These are phyloP conservation scores for Withania somnifera DNA, from an alignment of 305 asterid genomes.

Conservation along the genomic window DNA sequence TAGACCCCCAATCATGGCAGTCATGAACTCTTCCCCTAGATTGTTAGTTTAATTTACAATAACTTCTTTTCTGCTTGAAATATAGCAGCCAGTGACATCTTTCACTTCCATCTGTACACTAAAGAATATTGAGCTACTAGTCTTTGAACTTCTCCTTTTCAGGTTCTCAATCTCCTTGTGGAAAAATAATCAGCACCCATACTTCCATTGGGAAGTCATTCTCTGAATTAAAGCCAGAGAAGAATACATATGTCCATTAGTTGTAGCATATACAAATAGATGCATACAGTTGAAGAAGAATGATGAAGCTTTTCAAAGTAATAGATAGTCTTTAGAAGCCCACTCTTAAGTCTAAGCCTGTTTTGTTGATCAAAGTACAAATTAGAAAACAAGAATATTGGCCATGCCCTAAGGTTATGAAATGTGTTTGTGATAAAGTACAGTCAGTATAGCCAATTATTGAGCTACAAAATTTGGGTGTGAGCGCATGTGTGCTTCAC, in stretches of 20 bases:
- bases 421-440: neutral
- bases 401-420: neutral
- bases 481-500: neutral
- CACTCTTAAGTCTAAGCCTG: neutral
- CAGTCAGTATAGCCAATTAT: neutral
- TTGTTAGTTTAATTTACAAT: neutral
- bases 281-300: neutral
- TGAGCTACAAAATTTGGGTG: neutral
- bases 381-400: neutral
- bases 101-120: neutral
- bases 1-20: neutral
- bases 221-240: neutral
- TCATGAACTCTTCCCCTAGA: neutral
- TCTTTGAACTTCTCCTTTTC: neutral
- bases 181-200: neutral
- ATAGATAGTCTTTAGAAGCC: neutral
- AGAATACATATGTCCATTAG: neutral
- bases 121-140: neutral
- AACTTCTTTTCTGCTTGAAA: neutral
- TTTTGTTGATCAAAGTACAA: neutral
- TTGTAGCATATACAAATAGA: neutral
- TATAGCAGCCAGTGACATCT: neutral
- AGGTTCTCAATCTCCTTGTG: neutral
- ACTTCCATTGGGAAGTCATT: neutral
- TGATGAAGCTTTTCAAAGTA: neutral